Evolutionary conservation across 2,329 filamentous ascomycete species (phyloP), one percentile per base, ranked within the genome.

Genomic region (Gnomoniopsis smithogilvyi): DNA sequence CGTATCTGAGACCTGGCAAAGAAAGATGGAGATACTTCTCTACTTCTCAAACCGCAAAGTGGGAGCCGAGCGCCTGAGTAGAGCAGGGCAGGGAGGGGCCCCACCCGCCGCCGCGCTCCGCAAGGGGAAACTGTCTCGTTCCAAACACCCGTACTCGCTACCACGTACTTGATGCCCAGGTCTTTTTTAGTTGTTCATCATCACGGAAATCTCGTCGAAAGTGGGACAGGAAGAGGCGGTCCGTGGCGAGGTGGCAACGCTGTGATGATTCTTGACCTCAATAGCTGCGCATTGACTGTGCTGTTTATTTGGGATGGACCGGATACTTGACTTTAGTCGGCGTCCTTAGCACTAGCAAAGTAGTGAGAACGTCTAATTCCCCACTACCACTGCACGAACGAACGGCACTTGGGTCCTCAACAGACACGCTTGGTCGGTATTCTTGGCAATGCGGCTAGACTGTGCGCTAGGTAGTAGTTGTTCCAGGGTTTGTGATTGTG

Each of bases 91-190:
- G 41, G 38, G 14, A 41, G 14, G n/a, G 12, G 38, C 14, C 15
- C 34, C 34, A 38, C 34, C 26, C 22, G 26, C 51, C 17, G 50
- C 41, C 41, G 48, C 58, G 45, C 33, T 47, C 59, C 49, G 43
- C 56, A 61, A 46, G 43, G 47, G 56, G 48, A 56, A 56, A 56
- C 15, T 47, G 26, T 46, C 50, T 51, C 49, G 41, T 53, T 53
- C 36, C 34, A 56, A 43, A 41, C 24, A 49, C 19, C 48, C 51
- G 48, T 53, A 50, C 52, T 50, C 33, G 51, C 48, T 50, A 58
- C 50, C 54, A 51, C 45, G 21, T n/a, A 26, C 21, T 24, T 26
- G 19, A 38, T 22, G 26, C 3, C n/a, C 2, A n/a, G 7, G 8
- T 48, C n/a, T n/a, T 12, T 26, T 51, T 36, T 45, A 6, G 8